Percentiles rank a stretch among this genome's conserved stretches.
These are phyloP conservation scores for Ramaria sp. DNA, from an alignment of 768 basidiomycete species.

Conservation along the genomic window DNA sequence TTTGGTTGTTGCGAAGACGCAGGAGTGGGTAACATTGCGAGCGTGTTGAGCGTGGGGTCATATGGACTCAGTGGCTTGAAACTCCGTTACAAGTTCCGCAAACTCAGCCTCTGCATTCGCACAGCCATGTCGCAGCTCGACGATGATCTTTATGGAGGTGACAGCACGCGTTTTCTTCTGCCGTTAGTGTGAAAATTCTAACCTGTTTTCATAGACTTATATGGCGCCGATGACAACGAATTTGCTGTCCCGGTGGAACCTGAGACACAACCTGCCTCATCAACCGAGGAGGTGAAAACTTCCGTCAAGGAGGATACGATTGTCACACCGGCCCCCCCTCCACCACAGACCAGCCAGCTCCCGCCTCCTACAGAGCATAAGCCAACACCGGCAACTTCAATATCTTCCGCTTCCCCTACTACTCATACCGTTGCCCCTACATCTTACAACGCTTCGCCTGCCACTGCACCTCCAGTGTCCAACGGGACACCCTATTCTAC, in stretches of 20 bases:
- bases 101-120: neutral
- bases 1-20: slow-evolving; percentile 3
- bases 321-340: slow-evolving; percentile 12
- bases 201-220: slow-evolving; percentile 41
- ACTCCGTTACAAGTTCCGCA: neutral
- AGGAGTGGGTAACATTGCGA: slow-evolving; percentile 5
- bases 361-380: slow-evolving; percentile 7
- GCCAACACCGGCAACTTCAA: neutral
- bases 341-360: neutral
- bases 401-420: slow-evolving; percentile 3
- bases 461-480: slow-evolving; percentile 18
- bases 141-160: slow-evolving; percentile 85
- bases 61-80: neutral
- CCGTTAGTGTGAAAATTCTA: neutral
- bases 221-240: slow-evolving; percentile 52
- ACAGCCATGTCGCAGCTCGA: slow-evolving; percentile 62
- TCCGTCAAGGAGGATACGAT: slow-evolving; percentile 12
- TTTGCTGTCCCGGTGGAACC: slow-evolving; percentile 35
- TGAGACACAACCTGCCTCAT: slow-evolving; percentile 17
- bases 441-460: neutral
- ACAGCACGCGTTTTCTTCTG: neutral
- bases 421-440: neutral
- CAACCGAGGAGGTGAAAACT: slow-evolving; percentile 14
- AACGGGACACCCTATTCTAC: slow-evolving; percentile 28
- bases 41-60: neutral